Evolutionary conservation across 1,284 basidiomycete genomes (phyloP).

Genomic region (Pseudozyma sp.): DNA sequence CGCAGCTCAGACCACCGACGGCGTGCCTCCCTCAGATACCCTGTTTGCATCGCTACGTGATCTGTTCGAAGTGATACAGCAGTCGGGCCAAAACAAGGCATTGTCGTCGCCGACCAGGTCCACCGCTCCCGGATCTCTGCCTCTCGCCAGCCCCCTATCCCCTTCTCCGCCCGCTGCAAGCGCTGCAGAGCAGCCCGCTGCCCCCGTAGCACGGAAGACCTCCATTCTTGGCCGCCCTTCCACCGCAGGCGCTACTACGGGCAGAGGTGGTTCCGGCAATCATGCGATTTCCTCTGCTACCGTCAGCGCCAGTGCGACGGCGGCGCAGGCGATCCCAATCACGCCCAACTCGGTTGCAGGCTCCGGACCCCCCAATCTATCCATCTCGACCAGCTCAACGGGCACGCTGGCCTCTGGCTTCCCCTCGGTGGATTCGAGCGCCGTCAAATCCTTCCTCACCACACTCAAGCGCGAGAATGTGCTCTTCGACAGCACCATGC

Average conservation of each 20-base stretch:
- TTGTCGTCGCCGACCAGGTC: constrained; percentile 35
- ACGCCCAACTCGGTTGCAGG: constrained; percentile 21
- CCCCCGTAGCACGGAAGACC: constrained; percentile 25
- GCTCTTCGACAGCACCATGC: constrained; percentile 65
- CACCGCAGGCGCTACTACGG: constrained; percentile 26
- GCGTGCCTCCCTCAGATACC: constrained; percentile 39
- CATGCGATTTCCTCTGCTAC: constrained; percentile 17
- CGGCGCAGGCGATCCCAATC: constrained; percentile 41
- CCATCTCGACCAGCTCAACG: constrained; percentile 39
- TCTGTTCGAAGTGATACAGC: constrained; percentile 49
- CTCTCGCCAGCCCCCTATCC: constrained; percentile 31
- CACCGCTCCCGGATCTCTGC: constrained; percentile 30
- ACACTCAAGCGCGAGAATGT: constrained; percentile 61
- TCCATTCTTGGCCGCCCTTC: constrained; percentile 42
- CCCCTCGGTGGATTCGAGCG: constrained; percentile 74
- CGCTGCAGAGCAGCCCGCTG: constrained; percentile 10
- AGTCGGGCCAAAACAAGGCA: constrained; percentile 36
- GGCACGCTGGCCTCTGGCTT: constrained; percentile 85
- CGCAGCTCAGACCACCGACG: constrained; percentile 20
- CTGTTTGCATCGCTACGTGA: constrained; percentile 50
- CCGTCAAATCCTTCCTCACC: constrained; percentile 56
- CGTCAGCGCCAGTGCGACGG: constrained; percentile 8
- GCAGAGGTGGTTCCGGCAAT: constrained; percentile 33
- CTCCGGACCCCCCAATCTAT: constrained; percentile 28
- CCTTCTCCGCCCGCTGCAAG: constrained; percentile 14